Conservation (phyloP, 805 yeast genomes). For the Torulaspora maleeae region DNA sequence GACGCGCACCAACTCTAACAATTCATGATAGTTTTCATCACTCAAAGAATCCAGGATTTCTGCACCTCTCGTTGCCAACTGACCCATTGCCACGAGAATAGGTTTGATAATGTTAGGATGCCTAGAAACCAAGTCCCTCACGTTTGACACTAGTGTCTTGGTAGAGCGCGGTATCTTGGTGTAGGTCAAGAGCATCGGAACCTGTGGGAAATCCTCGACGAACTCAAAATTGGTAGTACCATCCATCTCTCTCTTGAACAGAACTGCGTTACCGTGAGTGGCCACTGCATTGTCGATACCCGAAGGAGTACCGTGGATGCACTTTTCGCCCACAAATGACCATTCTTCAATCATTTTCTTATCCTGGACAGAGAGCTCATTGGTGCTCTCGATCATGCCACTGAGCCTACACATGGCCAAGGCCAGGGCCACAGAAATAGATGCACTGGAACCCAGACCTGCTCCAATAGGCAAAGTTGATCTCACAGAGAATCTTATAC, state of each 20-base stretch:
- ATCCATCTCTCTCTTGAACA: constrained; percentile 59
- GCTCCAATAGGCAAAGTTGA: constrained; percentile 94
- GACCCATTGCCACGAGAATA: constrained; percentile 72
- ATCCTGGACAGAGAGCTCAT: constrained; percentile 39
- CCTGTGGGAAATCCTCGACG: constrained; percentile 53
- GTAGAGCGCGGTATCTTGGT: constrained; percentile 86
- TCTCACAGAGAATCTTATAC: constrained; percentile 59
- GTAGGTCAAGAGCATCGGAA: constrained; percentile 73
- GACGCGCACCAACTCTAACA: constrained; percentile 63
- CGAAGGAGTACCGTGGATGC: constrained; percentile 94
- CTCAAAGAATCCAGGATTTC: constrained; percentile 45
- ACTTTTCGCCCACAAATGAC: constrained; percentile 91
- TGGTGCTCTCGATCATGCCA: constrained; percentile 41
- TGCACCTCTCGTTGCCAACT: constrained; percentile 62
- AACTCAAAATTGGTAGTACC: constrained; percentile 26
- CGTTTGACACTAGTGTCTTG: constrained; percentile 74
- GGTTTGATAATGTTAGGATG: constrained; percentile 53
- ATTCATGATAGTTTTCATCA: constrained; percentile 29
- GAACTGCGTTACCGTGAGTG: constrained; percentile 91
- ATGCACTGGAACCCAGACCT: constrained; percentile 92
- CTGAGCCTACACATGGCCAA: constrained; percentile 66
- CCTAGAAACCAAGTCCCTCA: constrained; percentile 48
- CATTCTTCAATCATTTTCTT: constrained; percentile 69
- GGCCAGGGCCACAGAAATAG: constrained; percentile 78
- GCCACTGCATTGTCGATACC: constrained; percentile 97